Evolutionary conservation across 768 basidiomycete genomes (phyloP).

Genomic region (Boletus rubescentipes): DNA sequence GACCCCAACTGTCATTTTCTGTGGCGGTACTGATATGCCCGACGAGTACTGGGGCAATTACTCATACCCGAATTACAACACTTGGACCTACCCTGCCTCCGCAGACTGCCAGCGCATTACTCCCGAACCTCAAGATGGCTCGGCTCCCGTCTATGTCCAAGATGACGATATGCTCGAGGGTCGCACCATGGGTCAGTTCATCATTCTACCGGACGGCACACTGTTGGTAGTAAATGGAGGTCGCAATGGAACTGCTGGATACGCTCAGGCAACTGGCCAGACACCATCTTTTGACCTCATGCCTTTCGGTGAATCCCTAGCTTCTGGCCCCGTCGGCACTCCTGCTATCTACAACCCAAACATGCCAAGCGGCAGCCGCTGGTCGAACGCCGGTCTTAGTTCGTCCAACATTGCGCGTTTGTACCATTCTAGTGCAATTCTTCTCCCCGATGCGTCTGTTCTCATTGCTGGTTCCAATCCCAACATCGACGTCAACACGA

Average conservation of each 20-base stretch:
- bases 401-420: constrained; percentile 73
- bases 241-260: constrained; percentile 86
- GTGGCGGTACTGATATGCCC: constrained; percentile 83
- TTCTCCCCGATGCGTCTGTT: constrained; percentile 85
- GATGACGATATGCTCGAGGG: constrained; percentile 77
- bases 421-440: constrained; percentile 89
- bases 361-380: constrained; percentile 66
- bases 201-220: constrained; percentile 76
- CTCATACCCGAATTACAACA: constrained; percentile 67
- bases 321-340: constrained; percentile 72
- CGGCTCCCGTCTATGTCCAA: constrained; percentile 55
- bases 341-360: constrained; percentile 85
- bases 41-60: constrained; percentile 79
- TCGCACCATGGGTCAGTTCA: constrained; percentile 92
- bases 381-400: constrained; percentile 66
- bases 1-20: constrained; percentile 82
- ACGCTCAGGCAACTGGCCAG: constrained; percentile 55
- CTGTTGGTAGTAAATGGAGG: constrained; percentile 82
- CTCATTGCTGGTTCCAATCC: constrained; percentile 93
- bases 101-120: constrained; percentile 79
- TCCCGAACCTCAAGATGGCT: constrained; percentile 77
- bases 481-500: constrained; percentile 77
- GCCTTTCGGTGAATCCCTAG: constrained; percentile 74
- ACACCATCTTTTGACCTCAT: constrained; percentile 47
- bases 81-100: constrained; percentile 71